phyloP scores from a whole-genome alignment of 73 alveolate genomes.

The Tetrahymena thermophila region DNA sequence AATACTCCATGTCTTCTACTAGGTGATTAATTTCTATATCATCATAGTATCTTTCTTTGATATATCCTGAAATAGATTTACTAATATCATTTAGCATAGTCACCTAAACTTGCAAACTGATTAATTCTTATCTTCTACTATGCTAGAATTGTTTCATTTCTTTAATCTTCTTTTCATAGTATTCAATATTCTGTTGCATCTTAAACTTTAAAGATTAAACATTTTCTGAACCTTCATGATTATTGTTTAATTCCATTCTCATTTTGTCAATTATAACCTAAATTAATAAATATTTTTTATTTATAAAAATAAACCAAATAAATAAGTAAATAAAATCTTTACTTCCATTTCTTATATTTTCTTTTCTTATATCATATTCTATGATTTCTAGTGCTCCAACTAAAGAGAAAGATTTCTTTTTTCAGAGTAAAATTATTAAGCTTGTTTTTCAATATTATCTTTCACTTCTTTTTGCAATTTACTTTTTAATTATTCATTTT shows the following conservation, averaged over 20 bases:
- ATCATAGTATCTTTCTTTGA: background rate
- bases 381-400: background rate
- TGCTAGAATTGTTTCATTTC: background rate
- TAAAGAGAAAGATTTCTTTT: background rate
- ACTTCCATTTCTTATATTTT: background rate
- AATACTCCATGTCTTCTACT: background rate
- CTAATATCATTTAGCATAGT: background rate
- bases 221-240: background rate
- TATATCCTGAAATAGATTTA: background rate
- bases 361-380: background rate
- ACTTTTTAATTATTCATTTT: background rate
- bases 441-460: background rate
- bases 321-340: background rate
- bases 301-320: background rate
- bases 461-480: background rate
- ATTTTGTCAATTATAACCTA: background rate
- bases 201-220: background rate
- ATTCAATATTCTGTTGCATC: background rate
- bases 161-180: background rate
- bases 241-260: background rate
- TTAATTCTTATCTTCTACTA: background rate
- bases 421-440: background rate
- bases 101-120: background rate
- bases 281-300: background rate
- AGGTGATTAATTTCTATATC: background rate